Evolutionary conservation across 2,329 filamentous ascomycete genomes (phyloP).

Genomic region (Emergomyces pasteurianus): DNA sequence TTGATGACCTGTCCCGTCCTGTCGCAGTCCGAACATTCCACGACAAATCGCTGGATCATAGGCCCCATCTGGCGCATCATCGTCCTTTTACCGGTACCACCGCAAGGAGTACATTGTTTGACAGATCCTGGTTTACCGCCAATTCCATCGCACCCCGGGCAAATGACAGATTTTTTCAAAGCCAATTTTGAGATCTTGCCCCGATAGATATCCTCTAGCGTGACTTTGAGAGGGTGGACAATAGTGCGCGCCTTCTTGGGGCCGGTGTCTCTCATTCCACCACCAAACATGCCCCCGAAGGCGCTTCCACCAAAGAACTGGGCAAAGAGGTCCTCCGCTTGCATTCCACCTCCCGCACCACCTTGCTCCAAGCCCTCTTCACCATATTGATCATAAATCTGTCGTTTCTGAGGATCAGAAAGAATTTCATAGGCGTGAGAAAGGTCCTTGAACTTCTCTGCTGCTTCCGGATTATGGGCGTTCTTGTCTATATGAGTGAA

Average conservation of each 20-base stretch:
- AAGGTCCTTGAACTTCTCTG: conserved; percentile 97
- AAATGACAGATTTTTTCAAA: conserved; percentile 94
- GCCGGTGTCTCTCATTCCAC: conserved; percentile 66
- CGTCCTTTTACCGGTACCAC: conserved; percentile 86
- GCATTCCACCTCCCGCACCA: conserved; percentile 75
- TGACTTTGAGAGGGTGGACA: conserved; percentile 96
- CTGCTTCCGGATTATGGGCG: conserved; percentile 78
- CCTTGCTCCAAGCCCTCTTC: conserved; percentile 87
- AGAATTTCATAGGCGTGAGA: conserved; percentile 93
- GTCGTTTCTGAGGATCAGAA: conserved; percentile 81
- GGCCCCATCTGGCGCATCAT: conserved; percentile 99
- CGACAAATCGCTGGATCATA: conserved; percentile 99
- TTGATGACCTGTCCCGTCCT: conserved; percentile 95
- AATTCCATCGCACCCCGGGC: conserved; percentile 82
- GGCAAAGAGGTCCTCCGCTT: conserved; percentile 88
- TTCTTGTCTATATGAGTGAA: conserved; percentile 65
- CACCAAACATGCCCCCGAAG: conserved; percentile 66
- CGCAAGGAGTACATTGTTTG: conserved; percentile 79
- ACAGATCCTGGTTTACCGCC: conserved; percentile 98
- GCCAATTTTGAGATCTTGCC: conserved; percentile 97
- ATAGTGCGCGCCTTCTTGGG: conserved; percentile 91
- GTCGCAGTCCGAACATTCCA: conserved; percentile 94
- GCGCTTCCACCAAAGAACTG: conserved; percentile 81
- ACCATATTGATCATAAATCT: conserved; percentile 92
- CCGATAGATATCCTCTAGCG: conserved; percentile 93